These are phyloP conservation scores for Stentor roeselii DNA, from an alignment of 73 alveolate genomes.

Conservation along the genomic window DNA sequence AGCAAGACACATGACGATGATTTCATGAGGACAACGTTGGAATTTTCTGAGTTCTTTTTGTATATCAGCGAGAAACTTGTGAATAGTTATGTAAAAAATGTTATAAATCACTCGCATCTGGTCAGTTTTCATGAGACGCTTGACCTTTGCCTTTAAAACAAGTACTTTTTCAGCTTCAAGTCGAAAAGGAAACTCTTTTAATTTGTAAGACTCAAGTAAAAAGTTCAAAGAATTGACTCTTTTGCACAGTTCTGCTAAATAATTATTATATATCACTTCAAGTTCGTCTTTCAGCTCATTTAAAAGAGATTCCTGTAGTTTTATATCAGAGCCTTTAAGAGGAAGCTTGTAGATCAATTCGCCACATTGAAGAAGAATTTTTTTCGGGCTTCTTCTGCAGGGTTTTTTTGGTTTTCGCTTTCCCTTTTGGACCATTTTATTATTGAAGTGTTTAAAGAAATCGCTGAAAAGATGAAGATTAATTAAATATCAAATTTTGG, in stretches of 20 bases:
- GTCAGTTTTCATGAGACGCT: neutral
- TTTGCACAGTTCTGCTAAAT: neutral
- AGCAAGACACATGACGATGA: conserved; percentile 2
- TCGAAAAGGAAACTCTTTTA: neutral
- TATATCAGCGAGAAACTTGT: conserved; percentile 10
- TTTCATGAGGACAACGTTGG: neutral
- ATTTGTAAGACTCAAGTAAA: too few species aligned
- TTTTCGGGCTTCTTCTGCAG: neutral
- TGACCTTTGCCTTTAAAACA: conserved; percentile 5
- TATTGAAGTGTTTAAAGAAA: too few species aligned
- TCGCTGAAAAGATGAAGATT: too few species aligned
- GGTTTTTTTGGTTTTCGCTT: neutral
- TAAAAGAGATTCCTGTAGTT: neutral
- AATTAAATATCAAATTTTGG: too few species aligned
- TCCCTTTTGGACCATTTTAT: neutral
- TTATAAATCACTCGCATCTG: neutral
- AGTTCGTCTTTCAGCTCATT: neutral
- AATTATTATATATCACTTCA: neutral
- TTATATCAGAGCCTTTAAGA: neutral
- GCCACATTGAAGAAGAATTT: neutral
- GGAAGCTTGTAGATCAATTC: neutral
- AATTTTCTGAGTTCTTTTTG: neutral
- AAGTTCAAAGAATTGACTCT: neutral
- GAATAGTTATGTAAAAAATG: conserved; percentile 1
- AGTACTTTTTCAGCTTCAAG: neutral